Conservation (phyloP, 1,284 basidiomycete species). For the Naganishia cerealis region DNA sequence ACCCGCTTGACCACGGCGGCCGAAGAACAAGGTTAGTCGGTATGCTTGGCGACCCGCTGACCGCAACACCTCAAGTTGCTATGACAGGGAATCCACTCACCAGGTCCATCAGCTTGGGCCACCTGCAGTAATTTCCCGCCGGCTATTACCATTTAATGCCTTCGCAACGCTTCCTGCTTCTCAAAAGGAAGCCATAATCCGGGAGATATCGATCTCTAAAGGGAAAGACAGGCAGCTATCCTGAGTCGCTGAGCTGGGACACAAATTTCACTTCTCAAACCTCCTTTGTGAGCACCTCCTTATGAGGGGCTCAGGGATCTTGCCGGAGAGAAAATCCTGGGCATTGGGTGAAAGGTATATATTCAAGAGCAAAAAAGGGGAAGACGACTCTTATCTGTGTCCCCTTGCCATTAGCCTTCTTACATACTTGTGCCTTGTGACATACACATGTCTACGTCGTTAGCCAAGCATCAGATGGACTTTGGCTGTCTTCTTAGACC, state of each 20-base stretch:
- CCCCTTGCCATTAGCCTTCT: not conserved
- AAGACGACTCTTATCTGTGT: not conserved
- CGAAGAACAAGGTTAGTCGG: no score
- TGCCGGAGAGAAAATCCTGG: not conserved
- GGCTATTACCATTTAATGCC: not conserved
- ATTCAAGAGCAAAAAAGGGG: not conserved
- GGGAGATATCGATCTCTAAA: not conserved
- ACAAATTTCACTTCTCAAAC: not conserved
- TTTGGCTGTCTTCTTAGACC: not conserved
- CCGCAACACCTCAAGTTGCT: no score
- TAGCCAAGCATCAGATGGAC: not conserved
- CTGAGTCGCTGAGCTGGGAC: not conserved
- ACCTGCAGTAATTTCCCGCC: not conserved
- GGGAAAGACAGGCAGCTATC: not conserved
- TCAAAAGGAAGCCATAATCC: not conserved
- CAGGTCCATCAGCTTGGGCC: not conserved
- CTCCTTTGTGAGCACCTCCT: constrained; percentile 5
- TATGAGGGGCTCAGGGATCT: not conserved
- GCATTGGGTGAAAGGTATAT: not conserved
- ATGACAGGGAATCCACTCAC: not conserved
- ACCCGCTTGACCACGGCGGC: no score
- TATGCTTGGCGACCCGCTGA: no score
- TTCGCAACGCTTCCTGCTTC: constrained; percentile 1
- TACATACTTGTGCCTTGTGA: not conserved
- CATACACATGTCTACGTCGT: constrained; percentile 13